Evolutionary conservation across 768 basidiomycete genomes (phyloP).

Genomic region (Cystofilobasidium ferigula): DNA sequence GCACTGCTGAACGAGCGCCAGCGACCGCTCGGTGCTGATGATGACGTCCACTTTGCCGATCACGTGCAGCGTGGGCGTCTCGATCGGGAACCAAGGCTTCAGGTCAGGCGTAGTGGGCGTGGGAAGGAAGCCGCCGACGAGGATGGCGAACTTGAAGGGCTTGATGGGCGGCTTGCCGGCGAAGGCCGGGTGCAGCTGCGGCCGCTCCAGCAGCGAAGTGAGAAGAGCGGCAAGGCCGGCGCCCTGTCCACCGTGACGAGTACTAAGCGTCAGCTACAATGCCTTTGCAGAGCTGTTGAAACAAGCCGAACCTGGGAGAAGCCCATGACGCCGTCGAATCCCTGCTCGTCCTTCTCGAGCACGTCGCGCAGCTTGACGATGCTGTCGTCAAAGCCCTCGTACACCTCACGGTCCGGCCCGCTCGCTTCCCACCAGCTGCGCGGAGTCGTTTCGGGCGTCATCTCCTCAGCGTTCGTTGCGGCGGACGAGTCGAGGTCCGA

Average conservation of each 20-base stretch:
- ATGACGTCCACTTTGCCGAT: constrained; percentile 67
- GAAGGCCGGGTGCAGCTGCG: constrained; percentile 6
- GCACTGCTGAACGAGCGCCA: constrained; percentile 45
- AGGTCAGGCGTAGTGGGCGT: constrained; percentile 35
- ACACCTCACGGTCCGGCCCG: constrained; percentile 42
- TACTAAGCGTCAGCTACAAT: no score
- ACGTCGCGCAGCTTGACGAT: constrained; percentile 49
- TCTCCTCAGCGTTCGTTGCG: constrained; percentile 9
- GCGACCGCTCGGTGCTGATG: constrained; percentile 58
- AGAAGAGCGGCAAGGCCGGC: constrained; percentile 63
- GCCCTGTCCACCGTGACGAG: no score
- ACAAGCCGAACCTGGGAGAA: constrained; percentile 44
- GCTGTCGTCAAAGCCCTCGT: constrained; percentile 51
- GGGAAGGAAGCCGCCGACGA: constrained; percentile 59
- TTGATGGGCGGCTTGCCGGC: neutral
- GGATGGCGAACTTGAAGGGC: constrained; percentile 43
- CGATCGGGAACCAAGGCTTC: constrained; percentile 43
- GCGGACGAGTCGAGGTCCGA: constrained; percentile 25
- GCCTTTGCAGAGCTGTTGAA: neutral
- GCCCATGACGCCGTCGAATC: constrained; percentile 66
- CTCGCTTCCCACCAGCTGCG: constrained; percentile 64
- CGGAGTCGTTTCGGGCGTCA: constrained; percentile 47
- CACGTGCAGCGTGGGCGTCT: constrained; percentile 68
- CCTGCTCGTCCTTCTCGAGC: constrained; percentile 44
- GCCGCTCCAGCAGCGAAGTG: constrained; percentile 51